These are phyloP conservation scores for Penicillium expansum DNA, from an alignment of 2,329 filamentous ascomycete species.

Conservation along the genomic window DNA sequence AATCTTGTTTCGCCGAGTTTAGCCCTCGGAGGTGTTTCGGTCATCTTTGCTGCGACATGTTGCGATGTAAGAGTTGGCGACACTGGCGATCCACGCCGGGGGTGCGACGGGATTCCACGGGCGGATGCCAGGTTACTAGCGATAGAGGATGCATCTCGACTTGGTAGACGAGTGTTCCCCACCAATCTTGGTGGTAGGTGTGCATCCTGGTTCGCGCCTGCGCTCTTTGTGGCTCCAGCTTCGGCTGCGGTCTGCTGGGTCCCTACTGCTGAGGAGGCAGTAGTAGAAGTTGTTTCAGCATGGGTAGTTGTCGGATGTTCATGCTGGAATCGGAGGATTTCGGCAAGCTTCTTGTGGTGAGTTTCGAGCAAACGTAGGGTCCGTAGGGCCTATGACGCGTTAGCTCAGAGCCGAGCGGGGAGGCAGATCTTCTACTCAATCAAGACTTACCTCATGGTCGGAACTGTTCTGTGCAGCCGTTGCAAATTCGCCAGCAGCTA, in stretches of 20 bases:
- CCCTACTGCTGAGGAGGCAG: constrained; percentile 10
- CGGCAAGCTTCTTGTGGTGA: constrained; percentile 80
- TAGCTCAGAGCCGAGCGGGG: background rate
- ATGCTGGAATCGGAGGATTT: constrained; percentile 70
- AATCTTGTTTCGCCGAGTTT: constrained; percentile 32
- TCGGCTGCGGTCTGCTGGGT: constrained; percentile 21
- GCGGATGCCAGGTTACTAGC: constrained; percentile 85
- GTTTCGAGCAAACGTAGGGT: constrained; percentile 81
- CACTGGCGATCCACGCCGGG: constrained; percentile 61
- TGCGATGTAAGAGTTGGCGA: constrained; percentile 72
- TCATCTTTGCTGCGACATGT: constrained; percentile 68
- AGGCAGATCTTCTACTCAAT: background rate
- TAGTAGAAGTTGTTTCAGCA: constrained; percentile 12
- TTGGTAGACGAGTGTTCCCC: constrained; percentile 46
- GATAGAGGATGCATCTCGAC: constrained; percentile 77
- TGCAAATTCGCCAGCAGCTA: constrained; percentile 84
- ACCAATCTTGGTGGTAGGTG: constrained; percentile 41
- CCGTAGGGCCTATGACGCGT: constrained; percentile 60
- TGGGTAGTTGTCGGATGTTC: constrained; percentile 45
- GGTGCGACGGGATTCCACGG: constrained; percentile 65
- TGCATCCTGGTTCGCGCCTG: constrained; percentile 31
- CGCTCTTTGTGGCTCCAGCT: constrained; percentile 19
- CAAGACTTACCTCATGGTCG: constrained; percentile 54
- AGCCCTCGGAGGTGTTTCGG: constrained; percentile 51
- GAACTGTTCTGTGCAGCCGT: constrained; percentile 71